Conservation (phyloP, 192 early-diverging fungal genomes). For the Gigaspora rosea region DNA sequence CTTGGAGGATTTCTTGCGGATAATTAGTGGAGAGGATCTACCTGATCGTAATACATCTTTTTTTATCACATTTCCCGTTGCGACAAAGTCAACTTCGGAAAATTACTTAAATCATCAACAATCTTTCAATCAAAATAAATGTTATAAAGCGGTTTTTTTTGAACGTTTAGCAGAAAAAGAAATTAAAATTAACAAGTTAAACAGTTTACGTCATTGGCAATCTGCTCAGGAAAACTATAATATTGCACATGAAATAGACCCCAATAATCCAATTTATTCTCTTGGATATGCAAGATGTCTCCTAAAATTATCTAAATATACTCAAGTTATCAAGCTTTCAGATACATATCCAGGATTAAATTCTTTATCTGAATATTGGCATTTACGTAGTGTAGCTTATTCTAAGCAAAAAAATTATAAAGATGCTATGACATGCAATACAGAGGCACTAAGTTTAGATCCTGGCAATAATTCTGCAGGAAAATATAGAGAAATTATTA, state of each 20-base stretch:
- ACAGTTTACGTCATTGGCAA: too few species aligned
- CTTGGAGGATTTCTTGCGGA: constrained; percentile 8
- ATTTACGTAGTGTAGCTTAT: not conserved
- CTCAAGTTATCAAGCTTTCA: not conserved
- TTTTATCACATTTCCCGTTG: too few species aligned
- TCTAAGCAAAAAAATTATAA: not conserved
- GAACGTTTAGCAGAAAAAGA: too few species aligned
- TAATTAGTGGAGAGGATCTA: not conserved
- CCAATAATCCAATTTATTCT: not conserved
- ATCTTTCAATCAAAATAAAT: too few species aligned
- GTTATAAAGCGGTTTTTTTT: too few species aligned
- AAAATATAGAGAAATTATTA: not conserved
- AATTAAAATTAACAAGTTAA: too few species aligned
- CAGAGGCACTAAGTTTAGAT: not conserved
- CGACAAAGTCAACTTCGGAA: not conserved
- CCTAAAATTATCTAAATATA: constrained; percentile 13
- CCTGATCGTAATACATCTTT: too few species aligned
- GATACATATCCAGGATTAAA: not conserved
- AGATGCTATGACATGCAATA: not conserved
- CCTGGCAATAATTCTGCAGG: not conserved
- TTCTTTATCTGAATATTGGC: not conserved
- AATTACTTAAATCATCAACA: too few species aligned
- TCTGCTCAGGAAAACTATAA: too few species aligned
- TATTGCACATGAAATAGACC: too few species aligned
- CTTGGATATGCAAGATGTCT: not conserved